Evolutionary conservation across 805 yeast genomes (phyloP).

Genomic region (Diddensiella santjacobensis): DNA sequence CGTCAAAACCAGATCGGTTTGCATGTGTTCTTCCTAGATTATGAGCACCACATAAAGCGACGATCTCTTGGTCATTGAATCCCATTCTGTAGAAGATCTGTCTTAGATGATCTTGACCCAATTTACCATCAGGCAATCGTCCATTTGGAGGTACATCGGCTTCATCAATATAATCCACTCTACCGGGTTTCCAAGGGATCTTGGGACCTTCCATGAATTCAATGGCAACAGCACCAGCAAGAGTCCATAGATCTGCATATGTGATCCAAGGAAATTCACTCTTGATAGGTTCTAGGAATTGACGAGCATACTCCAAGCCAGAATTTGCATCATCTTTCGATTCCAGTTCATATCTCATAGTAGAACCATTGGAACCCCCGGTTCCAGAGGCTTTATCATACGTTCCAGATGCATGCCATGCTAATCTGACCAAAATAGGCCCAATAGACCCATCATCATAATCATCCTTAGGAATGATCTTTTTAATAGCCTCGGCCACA

Average conservation of each 20-base stretch:
- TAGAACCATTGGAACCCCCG: constrained; percentile 53
- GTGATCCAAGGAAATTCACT: constrained; percentile 56
- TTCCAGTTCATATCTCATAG: constrained; percentile 48
- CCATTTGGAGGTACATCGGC: constrained; percentile 58
- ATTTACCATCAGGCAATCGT: constrained; percentile 55
- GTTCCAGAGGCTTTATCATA: constrained; percentile 54
- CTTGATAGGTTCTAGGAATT: constrained; percentile 53
- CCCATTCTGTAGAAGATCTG: constrained; percentile 57
- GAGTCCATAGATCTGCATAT: constrained; percentile 67
- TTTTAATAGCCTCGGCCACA: constrained; percentile 36
- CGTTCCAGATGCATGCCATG: constrained; percentile 87
- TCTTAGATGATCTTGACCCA: constrained; percentile 51
- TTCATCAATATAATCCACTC: constrained; percentile 53
- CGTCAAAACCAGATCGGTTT: constrained; percentile 72
- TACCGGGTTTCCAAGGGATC: constrained; percentile 76
- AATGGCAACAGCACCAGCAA: constrained; percentile 63
- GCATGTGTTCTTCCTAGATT: constrained; percentile 61
- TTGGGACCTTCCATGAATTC: constrained; percentile 66
- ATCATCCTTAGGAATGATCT: constrained; percentile 41
- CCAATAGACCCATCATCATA: constrained; percentile 68
- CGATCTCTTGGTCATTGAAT: constrained; percentile 57
- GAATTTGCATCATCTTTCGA: constrained; percentile 44
- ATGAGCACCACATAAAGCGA: constrained; percentile 61
- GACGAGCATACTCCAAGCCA: constrained; percentile 51
- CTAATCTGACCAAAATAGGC: constrained; percentile 72